A percentile compares a stretch with the other conserved stretches of the same genome.
Evolutionary conservation across 208 protist species (phyloP).

Genomic region (Naegleria lovaniensis): DNA sequence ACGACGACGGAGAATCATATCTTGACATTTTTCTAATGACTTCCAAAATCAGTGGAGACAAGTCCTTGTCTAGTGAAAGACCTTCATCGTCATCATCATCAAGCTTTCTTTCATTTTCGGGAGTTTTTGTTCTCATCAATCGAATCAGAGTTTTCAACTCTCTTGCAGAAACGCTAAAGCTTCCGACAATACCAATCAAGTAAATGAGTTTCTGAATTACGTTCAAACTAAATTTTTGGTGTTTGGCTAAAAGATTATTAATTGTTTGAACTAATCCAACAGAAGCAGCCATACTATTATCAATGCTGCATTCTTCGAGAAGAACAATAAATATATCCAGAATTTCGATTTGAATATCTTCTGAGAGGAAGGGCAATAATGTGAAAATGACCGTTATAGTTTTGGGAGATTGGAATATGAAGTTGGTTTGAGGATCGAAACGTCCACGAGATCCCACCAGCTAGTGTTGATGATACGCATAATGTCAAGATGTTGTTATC

Average conservation of each 20-base stretch:
- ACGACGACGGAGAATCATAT: neutral
- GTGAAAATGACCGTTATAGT: neutral
- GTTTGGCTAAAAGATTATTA: neutral
- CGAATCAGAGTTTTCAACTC: conserved; percentile 12
- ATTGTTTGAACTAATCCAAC: conserved; percentile 15
- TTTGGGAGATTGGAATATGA: neutral
- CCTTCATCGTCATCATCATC: neutral
- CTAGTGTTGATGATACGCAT: neutral
- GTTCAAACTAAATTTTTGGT: neutral
- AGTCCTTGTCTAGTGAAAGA: neutral
- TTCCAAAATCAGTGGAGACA: conserved; percentile 18
- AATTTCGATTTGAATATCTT: conserved; percentile 14
- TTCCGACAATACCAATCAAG: neutral
- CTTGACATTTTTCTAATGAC: conserved; percentile 19
- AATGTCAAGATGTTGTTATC: neutral
- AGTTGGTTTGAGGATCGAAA: conserved; percentile 1
- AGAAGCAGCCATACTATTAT: neutral
- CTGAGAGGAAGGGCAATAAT: neutral
- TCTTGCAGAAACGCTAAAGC: neutral
- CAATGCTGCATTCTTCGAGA: conserved; percentile 21
- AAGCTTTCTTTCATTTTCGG: neutral
- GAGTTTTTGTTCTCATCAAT: neutral
- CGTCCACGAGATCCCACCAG: neutral
- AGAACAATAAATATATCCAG: conserved; percentile 16
- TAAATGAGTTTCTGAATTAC: conserved; percentile 19